A percentile compares a stretch with the other conserved stretches of the same genome.
Conservation (phyloP, 768 basidiomycete genomes). For the Lactifluus volemus region DNA sequence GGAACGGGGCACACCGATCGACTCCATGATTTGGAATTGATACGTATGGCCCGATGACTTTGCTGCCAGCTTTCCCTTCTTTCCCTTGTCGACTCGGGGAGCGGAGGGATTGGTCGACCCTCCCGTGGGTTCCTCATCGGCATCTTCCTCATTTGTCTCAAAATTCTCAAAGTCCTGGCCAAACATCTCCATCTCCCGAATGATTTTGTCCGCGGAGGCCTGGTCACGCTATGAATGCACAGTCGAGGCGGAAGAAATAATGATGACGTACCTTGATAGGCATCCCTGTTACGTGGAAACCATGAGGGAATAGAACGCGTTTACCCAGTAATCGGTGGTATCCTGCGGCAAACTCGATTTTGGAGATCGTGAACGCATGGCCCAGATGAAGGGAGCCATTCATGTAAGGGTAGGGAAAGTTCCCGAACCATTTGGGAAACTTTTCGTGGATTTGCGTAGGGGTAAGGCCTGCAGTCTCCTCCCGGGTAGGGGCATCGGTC, state of each 20-base stretch:
- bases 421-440: conserved; percentile 96
- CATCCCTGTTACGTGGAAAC: conserved; percentile 97
- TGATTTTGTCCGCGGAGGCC: conserved; percentile 97
- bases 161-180: conserved; percentile 81
- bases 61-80: conserved; percentile 90
- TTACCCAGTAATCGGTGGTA: conserved; percentile 95
- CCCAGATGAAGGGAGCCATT: conserved; percentile 96
- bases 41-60: conserved; percentile 92
- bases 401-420: conserved; percentile 96
- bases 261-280: conserved; percentile 83
- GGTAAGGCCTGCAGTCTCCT: conserved; percentile 56
- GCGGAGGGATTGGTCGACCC: conserved; percentile 34
- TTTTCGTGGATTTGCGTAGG: conserved; percentile 58
- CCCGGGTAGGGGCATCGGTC: conserved; percentile 64
- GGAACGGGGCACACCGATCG: conserved; percentile 75
- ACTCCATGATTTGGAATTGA: conserved; percentile 99
- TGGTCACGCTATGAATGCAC: conserved; percentile 25
- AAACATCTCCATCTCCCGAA: conserved; percentile 94
- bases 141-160: conserved; percentile 40
- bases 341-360: conserved; percentile 94
- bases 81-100: conserved; percentile 62
- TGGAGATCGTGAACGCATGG: conserved; percentile 96
- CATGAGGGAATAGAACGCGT: conserved; percentile 92
- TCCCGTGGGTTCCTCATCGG: conserved; percentile 32
- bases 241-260: neutral